Base-by-base conservation (phyloP, 2,329 filamentous ascomycete species). In the Aurifilum marmelostoma region DNA sequence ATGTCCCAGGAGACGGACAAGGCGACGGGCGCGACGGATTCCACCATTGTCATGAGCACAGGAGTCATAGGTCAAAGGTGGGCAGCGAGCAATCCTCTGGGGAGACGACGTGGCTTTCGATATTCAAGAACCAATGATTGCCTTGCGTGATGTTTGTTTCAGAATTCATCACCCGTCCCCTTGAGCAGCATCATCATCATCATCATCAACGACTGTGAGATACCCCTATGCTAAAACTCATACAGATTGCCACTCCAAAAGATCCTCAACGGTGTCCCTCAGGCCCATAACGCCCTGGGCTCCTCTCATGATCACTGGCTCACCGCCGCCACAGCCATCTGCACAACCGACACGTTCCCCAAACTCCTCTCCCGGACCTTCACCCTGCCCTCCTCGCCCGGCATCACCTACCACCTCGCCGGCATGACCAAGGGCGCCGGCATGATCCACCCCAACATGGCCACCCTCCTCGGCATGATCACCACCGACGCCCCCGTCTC, bases 341-440 rank as follows among this genome's bases (percentile, higher is more conserved):
- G 95, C 85, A 99, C 96, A 16, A 99, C 96, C 21, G 96, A 99
- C 81, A 98, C 96, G 3, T 99, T 99, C 80, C 96, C 96, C 69
- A 99, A 99, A 82, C 90, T 99, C 72, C 85, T 95, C 74, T 97
- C 94, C 27, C 89, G 87, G 74, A 89, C 89, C 18, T 99, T 98
- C 81, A 89, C 85, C 37, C 88, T 99, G 41, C 94, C 96, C 4
- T 94, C 92, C 1, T 92, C 92, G 4, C 89, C 92, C 0, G 85
- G 85, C 24, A 84, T 88, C 63, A 89, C 91, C 78, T 99, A 97
- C 82, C 87, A 88, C 74, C 91, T 99, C 63, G 94, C 93, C 16
- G 96, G 96, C 74, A 97, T 97, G 89, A 97, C 95, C 76, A 99
- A 99, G 83, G 96, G 96, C 68, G 96, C 96, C 6, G 66, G 66